Conservation (phyloP, 306 rosid genomes). For the Fragaria vesca region DNA sequence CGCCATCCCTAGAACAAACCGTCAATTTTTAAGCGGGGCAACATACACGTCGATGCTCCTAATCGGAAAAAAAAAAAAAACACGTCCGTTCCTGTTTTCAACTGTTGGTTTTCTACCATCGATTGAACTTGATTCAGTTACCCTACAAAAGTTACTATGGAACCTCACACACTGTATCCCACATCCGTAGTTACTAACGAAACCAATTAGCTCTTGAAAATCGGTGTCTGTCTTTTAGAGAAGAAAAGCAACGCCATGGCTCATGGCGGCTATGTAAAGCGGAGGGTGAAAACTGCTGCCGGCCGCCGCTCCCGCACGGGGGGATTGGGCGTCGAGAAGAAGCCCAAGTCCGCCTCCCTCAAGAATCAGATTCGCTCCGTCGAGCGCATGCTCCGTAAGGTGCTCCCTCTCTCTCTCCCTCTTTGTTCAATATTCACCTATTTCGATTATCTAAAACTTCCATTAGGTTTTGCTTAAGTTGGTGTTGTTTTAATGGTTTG, state of each 20-base stretch:
- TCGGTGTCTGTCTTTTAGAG: constrained; percentile 7
- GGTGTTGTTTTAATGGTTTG: constrained; percentile 8
- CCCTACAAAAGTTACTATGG: too few relatives aligned
- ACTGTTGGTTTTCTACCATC: too few relatives aligned
- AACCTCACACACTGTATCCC: too few relatives aligned
- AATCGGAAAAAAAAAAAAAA: too few relatives aligned
- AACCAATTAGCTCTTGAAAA: neutral
- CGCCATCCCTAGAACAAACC: too few relatives aligned
- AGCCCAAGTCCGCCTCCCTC: constrained; percentile 78
- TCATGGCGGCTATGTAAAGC: constrained; percentile 88
- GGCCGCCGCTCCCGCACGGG: constrained; percentile 68
- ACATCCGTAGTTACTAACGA: neutral
- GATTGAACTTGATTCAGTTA: too few relatives aligned
- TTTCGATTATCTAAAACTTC: neutral
- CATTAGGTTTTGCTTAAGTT: neutral
- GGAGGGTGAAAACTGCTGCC: constrained; percentile 69
- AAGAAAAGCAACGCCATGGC: constrained; percentile 47
- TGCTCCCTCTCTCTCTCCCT: constrained; percentile 5
- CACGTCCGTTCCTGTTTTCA: too few relatives aligned
- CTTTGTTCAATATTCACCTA: neutral
- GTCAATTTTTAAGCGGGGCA: too few relatives aligned
- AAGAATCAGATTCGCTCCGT: constrained; percentile 92
- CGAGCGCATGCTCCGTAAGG: constrained; percentile 94
- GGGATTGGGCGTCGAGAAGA: constrained; percentile 52
- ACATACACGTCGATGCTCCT: too few relatives aligned